Evolutionary conservation across 176 grass and related monocot species (phyloP).

Genomic region (Rhipidocladum racemiflorum): DNA sequence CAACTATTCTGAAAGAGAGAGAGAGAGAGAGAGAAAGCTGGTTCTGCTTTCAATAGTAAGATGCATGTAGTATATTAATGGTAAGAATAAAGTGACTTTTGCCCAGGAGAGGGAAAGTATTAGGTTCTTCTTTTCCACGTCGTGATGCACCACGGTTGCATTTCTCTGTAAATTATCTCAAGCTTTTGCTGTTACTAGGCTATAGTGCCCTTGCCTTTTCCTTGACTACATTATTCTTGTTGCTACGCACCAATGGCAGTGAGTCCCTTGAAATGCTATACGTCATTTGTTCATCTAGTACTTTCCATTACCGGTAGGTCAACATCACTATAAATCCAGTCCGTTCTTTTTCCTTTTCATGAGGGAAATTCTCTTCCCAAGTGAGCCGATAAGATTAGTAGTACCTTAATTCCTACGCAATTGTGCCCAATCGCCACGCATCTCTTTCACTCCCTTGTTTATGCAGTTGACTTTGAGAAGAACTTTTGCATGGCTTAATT

Average conservation of each 20-base stretch:
- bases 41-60: constrained; percentile 18
- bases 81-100: constrained; percentile 44
- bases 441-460: constrained; percentile 38
- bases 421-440: constrained; percentile 12
- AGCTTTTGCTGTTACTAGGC: constrained; percentile 19
- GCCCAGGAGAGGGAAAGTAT: constrained; percentile 30
- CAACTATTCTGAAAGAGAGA: background rate
- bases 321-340: constrained; percentile 26
- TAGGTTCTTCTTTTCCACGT: constrained; percentile 51
- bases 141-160: constrained; percentile 35
- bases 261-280: background rate
- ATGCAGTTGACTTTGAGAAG: constrained; percentile 36
- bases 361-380: constrained; percentile 5
- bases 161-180: background rate
- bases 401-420: constrained; percentile 52
- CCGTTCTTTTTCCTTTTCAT: background rate
- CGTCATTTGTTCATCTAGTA: constrained; percentile 29
- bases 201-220: constrained; percentile 24
- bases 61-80: constrained; percentile 21
- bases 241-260: constrained; percentile 12
- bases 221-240: constrained; percentile 11
- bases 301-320: constrained; percentile 39
- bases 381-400: constrained; percentile 25
- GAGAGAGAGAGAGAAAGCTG: background rate
- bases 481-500: background rate